Conservation (phyloP, 768 basidiomycete species). For the Lentinula sp. region DNA sequence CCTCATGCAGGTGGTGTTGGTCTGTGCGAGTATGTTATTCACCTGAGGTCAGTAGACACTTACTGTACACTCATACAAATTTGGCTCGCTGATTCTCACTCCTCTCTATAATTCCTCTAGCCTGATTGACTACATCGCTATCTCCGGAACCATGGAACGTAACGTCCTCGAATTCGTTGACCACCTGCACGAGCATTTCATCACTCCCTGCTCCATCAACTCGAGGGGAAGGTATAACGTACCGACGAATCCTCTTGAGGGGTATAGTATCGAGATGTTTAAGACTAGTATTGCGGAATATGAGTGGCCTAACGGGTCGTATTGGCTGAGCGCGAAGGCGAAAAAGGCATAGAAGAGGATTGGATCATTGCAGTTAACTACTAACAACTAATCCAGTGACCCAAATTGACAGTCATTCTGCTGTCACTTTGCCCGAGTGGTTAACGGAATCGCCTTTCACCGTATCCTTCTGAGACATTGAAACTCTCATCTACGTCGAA, state of each 20-base stretch:
- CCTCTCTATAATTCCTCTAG: conserved; percentile 23
- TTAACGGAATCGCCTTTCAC: conserved; percentile 72
- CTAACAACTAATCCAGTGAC: too few species aligned
- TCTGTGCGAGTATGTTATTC: conserved; percentile 88
- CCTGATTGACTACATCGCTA: conserved; percentile 88
- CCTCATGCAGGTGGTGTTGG: conserved; percentile 96
- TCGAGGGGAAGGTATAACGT: conserved; percentile 81
- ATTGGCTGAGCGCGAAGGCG: conserved; percentile 48
- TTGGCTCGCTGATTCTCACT: neutral
- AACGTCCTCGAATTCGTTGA: conserved; percentile 91
- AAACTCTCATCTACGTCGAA: too few species aligned
- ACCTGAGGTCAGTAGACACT: conserved; percentile 48
- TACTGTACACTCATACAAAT: too few species aligned
- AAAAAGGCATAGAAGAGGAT: neutral
- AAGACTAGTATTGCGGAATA: conserved; percentile 75
- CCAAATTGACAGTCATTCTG: too few species aligned
- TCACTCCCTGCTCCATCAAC: conserved; percentile 86
- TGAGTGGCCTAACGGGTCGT: conserved; percentile 81
- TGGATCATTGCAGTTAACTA: too few species aligned
- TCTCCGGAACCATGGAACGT: conserved; percentile 89
- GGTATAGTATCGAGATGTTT: conserved; percentile 91
- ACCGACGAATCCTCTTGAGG: conserved; percentile 66
- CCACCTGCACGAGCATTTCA: conserved; percentile 93
- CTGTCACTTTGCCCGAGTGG: conserved; percentile 92
- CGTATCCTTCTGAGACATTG: too few species aligned